These are phyloP conservation scores for Malus hybrid DNA, from an alignment of 331 rosid genomes.

Conservation along the genomic window DNA sequence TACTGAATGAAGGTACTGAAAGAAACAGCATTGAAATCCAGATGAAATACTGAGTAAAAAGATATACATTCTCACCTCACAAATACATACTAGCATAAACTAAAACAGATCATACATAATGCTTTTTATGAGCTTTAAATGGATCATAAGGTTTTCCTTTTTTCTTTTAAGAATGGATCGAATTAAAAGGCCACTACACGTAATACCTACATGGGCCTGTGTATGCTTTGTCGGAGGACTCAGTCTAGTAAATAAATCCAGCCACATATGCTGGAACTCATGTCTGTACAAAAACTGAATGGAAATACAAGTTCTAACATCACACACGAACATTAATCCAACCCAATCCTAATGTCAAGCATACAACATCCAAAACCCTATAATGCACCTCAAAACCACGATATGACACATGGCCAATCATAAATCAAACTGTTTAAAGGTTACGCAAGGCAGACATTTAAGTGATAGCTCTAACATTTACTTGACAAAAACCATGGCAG, in stretches of 20 bases:
- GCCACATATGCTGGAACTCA: neutral
- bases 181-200: neutral
- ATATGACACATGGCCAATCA: neutral
- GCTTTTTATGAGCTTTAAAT: neutral
- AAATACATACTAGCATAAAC: neutral
- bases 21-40: slow-evolving; percentile 9
- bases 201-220: neutral
- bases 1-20: slow-evolving; percentile 47
- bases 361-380: neutral
- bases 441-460: neutral
- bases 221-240: neutral
- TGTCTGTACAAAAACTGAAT: neutral
- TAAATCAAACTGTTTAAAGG: neutral
- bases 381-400: neutral
- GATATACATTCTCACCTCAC: neutral
- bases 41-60: neutral
- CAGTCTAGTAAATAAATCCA: neutral
- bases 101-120: neutral
- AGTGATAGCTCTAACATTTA: neutral
- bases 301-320: neutral
- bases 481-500: neutral
- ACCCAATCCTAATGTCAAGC: neutral
- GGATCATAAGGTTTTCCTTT: neutral
- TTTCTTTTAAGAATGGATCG: neutral
- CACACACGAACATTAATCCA: neutral